Evolutionary conservation across 108 stramenopile genomes (phyloP).

Genomic region (Nitzschia sp.): DNA sequence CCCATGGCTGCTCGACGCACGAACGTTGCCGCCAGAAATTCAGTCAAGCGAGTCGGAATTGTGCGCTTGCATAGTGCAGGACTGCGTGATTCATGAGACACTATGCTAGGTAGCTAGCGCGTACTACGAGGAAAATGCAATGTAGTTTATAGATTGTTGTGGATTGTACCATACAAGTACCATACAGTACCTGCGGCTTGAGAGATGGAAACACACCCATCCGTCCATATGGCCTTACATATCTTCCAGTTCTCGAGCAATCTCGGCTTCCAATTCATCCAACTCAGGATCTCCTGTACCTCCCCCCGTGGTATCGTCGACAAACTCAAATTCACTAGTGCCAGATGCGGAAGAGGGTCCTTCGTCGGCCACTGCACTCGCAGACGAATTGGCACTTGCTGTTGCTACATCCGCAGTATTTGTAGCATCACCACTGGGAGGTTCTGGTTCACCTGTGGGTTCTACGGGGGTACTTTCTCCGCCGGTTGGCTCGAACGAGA

Average conservation of each 20-base stretch:
- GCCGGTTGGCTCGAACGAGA: constrained; percentile 11
- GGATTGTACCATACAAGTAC: no score
- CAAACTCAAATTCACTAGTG: constrained; percentile 43
- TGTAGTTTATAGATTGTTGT: no score
- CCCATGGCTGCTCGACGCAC: no score
- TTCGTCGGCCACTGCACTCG: background rate
- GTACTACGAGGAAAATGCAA: no score
- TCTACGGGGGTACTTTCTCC: constrained; percentile 2
- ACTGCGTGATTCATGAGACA: no score
- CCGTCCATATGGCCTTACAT: background rate
- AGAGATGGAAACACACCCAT: no score
- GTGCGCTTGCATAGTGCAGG: no score
- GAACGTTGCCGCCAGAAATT: no score
- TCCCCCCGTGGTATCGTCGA: constrained; percentile 48
- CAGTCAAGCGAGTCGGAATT: background rate
- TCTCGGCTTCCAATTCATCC: constrained; percentile 87
- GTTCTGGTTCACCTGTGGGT: constrained; percentile 1
- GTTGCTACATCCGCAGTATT: background rate
- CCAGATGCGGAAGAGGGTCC: constrained; percentile 11
- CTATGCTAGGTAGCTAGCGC: no score
- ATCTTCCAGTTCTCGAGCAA: constrained; percentile 78
- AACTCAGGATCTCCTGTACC: constrained; percentile 46
- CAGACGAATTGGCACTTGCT: background rate
- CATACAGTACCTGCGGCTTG: no score
- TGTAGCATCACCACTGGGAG: background rate